A percentile compares a stretch with the other conserved stretches of the same genome.
These are phyloP conservation scores for Colletotrichum sp. DNA, from an alignment of 2,329 filamentous ascomycete genomes.

Conservation along the genomic window DNA sequence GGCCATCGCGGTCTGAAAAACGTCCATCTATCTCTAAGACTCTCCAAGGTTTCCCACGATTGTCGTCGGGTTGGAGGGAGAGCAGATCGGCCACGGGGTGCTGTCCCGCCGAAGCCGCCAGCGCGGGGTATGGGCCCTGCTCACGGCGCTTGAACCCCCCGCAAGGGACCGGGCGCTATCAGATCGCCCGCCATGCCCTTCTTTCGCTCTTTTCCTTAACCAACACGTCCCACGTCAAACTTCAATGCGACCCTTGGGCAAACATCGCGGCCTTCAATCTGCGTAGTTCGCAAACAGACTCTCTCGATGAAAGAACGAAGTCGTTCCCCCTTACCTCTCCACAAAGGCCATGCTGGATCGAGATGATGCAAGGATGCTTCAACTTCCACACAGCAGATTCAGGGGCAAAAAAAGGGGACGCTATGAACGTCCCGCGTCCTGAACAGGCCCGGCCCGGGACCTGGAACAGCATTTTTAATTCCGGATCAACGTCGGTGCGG, in stretches of 20 bases:
- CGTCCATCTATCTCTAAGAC: neutral
- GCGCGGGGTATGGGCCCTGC: neutral
- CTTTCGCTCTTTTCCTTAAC: neutral
- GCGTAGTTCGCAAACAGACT: neutral
- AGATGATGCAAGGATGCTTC: neutral
- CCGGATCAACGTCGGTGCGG: slow-evolving; percentile 20
- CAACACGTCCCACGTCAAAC: neutral
- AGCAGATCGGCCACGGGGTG: neutral
- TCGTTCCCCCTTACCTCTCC: neutral
- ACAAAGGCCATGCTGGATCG: neutral
- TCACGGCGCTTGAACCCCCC: neutral
- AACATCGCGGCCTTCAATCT: neutral
- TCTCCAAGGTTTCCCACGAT: neutral
- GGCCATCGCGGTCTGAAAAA: neutral
- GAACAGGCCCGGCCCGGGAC: neutral
- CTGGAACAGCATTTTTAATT: neutral
- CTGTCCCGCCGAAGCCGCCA: neutral
- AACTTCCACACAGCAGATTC: neutral
- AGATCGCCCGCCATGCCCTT: neutral
- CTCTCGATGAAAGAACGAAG: neutral
- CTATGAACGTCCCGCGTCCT: slow-evolving; percentile 10
- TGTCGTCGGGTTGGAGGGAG: neutral
- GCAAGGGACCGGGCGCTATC: neutral
- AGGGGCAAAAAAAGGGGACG: neutral
- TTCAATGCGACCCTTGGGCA: neutral